Conservation (phyloP, 2,329 filamentous ascomycete genomes). For the Aplosporella prunicola region DNA sequence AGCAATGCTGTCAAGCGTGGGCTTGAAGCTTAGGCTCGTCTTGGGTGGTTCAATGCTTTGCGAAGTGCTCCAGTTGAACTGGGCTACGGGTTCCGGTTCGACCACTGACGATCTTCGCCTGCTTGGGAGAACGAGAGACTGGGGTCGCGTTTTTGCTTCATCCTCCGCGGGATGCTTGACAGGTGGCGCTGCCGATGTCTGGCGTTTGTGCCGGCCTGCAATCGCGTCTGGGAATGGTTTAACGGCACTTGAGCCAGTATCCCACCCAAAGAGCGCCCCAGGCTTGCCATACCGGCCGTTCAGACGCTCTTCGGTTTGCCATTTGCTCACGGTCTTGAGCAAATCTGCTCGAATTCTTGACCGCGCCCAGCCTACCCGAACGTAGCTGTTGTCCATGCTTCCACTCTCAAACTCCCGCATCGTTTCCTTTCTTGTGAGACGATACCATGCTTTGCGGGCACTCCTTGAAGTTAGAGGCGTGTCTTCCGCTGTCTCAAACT, state of each 20-base stretch:
- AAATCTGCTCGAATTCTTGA: conserved; percentile 25
- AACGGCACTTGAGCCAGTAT: conserved; percentile 9
- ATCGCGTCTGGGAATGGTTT: neutral
- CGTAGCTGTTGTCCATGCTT: conserved; percentile 25
- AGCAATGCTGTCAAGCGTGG: no score
- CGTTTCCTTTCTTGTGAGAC: conserved; percentile 29
- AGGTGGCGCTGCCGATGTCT: no score
- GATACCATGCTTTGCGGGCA: conserved; percentile 31
- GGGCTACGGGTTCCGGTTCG: conserved; percentile 16
- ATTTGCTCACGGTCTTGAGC: conserved; percentile 26
- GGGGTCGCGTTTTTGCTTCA: neutral
- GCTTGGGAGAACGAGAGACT: neutral
- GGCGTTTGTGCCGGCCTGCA: no score
- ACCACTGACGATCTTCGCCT: neutral
- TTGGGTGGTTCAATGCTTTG: no score
- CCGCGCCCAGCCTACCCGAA: conserved; percentile 28
- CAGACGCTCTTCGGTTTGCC: conserved; percentile 29
- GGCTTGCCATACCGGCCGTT: conserved; percentile 24
- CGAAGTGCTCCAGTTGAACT: conserved; percentile 27
- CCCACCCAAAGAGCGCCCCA: conserved; percentile 30
- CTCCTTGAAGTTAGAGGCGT: conserved; percentile 26
- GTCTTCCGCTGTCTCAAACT: conserved; percentile 17
- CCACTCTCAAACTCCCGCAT: conserved; percentile 29
- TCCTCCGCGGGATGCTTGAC: no score
- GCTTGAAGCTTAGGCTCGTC: no score